These are phyloP conservation scores for Moesziomyces antarcticus DNA, from an alignment of 1,284 basidiomycete species.

Conservation along the genomic window DNA sequence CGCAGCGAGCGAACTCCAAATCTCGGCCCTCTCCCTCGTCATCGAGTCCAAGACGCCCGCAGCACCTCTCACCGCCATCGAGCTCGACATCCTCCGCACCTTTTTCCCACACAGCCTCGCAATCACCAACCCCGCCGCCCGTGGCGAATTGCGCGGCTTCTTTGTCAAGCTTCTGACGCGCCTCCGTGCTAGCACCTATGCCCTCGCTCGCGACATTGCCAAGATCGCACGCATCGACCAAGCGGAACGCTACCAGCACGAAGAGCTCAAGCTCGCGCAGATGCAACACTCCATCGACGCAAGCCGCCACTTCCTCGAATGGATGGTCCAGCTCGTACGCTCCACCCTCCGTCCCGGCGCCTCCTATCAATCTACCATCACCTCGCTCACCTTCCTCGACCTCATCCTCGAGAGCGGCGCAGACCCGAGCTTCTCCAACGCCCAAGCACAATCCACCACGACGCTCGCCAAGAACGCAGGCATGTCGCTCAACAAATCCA, in stretches of 20 bases:
- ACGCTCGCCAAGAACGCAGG: constrained; percentile 41
- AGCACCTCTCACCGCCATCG: constrained; percentile 28
- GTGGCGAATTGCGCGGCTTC: constrained; percentile 54
- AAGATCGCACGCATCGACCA: constrained; percentile 42
- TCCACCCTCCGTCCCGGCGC: constrained; percentile 57
- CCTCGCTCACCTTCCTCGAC: constrained; percentile 54
- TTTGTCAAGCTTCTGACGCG: constrained; percentile 60
- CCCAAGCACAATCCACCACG: constrained; percentile 9
- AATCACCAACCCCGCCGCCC: constrained; percentile 53
- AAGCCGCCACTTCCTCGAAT: constrained; percentile 37
- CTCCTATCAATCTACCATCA: constrained; percentile 58
- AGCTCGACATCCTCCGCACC: constrained; percentile 41
- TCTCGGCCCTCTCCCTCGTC: constrained; percentile 49
- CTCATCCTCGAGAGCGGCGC: constrained; percentile 52
- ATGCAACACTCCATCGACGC: constrained; percentile 22
- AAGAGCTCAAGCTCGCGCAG: constrained; percentile 28
- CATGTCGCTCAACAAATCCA: constrained; percentile 54
- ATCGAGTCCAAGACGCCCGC: constrained; percentile 59
- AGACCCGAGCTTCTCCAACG: constrained; percentile 35
- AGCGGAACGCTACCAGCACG: constrained; percentile 32
- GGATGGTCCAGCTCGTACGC: constrained; percentile 35
- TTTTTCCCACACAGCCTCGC: constrained; percentile 52
- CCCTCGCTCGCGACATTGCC: constrained; percentile 31
- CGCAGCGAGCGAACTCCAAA: constrained; percentile 48
- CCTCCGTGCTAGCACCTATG: constrained; percentile 54